Evolutionary conservation across 768 basidiomycete species (phyloP).

Genomic region (Leccinum subgranulosum): DNA sequence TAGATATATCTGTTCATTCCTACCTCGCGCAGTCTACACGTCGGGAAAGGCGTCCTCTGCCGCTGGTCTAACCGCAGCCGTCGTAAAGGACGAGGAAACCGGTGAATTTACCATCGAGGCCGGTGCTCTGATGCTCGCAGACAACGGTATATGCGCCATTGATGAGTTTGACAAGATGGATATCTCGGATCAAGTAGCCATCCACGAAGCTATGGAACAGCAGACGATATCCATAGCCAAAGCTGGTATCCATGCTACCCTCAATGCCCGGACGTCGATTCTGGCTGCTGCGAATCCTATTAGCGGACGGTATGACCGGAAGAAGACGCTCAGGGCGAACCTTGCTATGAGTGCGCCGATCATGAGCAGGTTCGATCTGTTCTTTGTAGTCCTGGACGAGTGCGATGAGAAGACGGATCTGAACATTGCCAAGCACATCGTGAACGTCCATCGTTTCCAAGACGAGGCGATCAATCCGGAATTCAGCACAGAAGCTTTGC

Average conservation of each 20-base stretch:
- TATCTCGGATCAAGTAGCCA: slow-evolving; percentile 95
- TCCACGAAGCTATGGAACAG: slow-evolving; percentile 99
- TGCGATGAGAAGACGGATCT: slow-evolving; percentile 91
- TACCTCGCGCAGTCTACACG: slow-evolving; percentile 96
- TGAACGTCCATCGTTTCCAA: slow-evolving; percentile 94
- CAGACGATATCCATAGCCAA: slow-evolving; percentile 99
- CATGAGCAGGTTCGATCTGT: slow-evolving; percentile 98
- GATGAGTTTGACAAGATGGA: slow-evolving; percentile 99
- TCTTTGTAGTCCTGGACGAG: slow-evolving; percentile 97
- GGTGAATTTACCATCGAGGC: slow-evolving; percentile 99
- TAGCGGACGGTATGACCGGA: slow-evolving; percentile 95
- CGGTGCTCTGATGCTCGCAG: slow-evolving; percentile 97
- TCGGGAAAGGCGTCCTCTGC: slow-evolving; percentile 99
- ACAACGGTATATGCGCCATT: slow-evolving; percentile 99
- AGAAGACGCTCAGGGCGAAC: slow-evolving; percentile 87
- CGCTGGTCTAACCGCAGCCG: slow-evolving; percentile 97
- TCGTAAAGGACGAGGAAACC: slow-evolving; percentile 97
- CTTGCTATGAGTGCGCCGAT: slow-evolving; percentile 98
- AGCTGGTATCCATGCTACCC: slow-evolving; percentile 96
- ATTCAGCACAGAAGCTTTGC: slow-evolving; percentile 94
- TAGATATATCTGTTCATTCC: slow-evolving; percentile 97
- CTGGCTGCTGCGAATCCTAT: slow-evolving; percentile 97
- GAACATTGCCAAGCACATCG: slow-evolving; percentile 95
- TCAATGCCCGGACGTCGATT: slow-evolving; percentile 97
- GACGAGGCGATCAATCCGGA: slow-evolving; percentile 95